Conservation (phyloP, 495 filamentous ascomycete genomes). For the Neurospora tetraspora region DNA sequence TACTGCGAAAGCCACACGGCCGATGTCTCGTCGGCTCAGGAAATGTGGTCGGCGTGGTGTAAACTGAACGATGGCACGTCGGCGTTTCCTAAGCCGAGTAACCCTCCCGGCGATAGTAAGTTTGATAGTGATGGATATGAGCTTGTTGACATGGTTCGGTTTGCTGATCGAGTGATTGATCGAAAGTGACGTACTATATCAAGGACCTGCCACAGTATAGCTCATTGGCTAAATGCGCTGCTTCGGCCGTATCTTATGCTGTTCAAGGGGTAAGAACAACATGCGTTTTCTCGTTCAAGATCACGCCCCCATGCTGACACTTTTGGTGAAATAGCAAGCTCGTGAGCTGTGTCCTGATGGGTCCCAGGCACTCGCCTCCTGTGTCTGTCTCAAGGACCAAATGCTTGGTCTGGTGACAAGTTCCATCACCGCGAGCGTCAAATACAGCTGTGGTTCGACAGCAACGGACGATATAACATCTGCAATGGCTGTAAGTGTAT, state of each 20-base stretch:
- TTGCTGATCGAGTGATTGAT: background rate
- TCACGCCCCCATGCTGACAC: constrained; percentile 3
- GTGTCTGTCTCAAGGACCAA: constrained; percentile 36
- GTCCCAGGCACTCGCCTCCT: constrained; percentile 36
- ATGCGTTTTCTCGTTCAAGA: background rate
- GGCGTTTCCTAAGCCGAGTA: constrained; percentile 30
- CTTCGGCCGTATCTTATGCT: constrained; percentile 28
- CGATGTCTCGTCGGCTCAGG: constrained; percentile 37
- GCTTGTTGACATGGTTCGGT: background rate
- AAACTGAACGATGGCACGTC: constrained; percentile 35
- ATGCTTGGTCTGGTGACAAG: constrained; percentile 28
- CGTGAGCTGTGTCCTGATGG: constrained; percentile 29
- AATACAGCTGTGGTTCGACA: constrained; percentile 31
- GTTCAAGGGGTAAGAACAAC: constrained; percentile 24
- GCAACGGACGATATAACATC: constrained; percentile 37
- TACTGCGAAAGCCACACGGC: constrained; percentile 28
- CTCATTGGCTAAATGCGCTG: constrained; percentile 34
- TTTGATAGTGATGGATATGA: background rate
- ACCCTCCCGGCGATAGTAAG: constrained; percentile 36
- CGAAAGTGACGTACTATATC: constrained; percentile 39
- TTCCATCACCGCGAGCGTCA: constrained; percentile 28
- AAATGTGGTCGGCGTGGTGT: constrained; percentile 40
- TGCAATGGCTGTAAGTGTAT: constrained; percentile 16
- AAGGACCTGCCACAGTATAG: constrained; percentile 36
- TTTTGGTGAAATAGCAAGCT: constrained; percentile 20